Conservation (phyloP, 2,329 filamentous ascomycete genomes). For the Talaromyces sp. region DNA sequence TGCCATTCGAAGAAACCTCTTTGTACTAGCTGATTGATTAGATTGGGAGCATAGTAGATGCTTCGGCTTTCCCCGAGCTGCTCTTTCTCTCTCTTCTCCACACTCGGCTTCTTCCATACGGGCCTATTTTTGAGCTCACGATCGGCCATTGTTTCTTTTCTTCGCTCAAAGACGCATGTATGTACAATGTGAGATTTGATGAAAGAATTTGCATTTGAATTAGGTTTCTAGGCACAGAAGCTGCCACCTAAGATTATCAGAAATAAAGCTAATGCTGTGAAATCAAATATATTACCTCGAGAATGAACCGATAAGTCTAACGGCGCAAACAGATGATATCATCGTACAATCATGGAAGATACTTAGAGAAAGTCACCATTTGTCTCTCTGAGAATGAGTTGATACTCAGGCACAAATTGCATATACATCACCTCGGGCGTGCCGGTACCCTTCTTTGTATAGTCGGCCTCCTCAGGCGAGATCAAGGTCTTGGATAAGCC, state of each 20-base stretch:
- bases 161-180: too few species aligned
- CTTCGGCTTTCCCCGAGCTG: slow-evolving; percentile 6
- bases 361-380: slow-evolving; percentile 29
- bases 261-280: too few species aligned
- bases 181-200: too few species aligned
- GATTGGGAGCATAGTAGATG: background rate
- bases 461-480: slow-evolving; percentile 38
- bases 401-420: slow-evolving; percentile 36
- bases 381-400: slow-evolving; percentile 30
- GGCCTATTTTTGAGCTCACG: background rate
- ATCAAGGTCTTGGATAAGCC: slow-evolving; percentile 51
- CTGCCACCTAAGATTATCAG: too few species aligned
- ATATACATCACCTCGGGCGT: slow-evolving; percentile 32
- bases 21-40: too few species aligned
- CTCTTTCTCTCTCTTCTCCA: background rate
- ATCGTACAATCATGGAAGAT: background rate
- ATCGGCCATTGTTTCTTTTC: too few species aligned
- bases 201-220: too few species aligned
- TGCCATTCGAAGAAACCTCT: background rate
- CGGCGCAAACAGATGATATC: too few species aligned
- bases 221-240: background rate
- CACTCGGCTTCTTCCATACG: slow-evolving; percentile 2
- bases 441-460: slow-evolving; percentile 21
- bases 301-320: too few species aligned
- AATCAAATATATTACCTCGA: background rate